Conservation (phyloP, 768 basidiomycete species). For the Russula virescens region DNA sequence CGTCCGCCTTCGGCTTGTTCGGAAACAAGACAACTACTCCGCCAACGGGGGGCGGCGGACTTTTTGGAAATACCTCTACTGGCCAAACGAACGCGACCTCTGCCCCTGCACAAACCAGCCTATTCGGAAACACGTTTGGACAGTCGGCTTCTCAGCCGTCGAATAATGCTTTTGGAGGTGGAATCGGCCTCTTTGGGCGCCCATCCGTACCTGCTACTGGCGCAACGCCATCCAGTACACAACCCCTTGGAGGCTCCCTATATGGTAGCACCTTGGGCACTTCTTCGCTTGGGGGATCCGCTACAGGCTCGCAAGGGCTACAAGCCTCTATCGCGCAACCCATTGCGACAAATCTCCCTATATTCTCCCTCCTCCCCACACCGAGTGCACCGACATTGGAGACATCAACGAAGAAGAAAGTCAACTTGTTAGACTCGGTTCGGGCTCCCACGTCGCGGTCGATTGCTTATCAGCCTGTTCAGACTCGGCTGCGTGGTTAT, state of each 20-base stretch:
- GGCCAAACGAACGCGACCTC: conserved; percentile 25
- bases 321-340: conserved; percentile 89
- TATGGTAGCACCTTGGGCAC: conserved; percentile 49
- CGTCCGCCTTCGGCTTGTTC: conserved; percentile 29
- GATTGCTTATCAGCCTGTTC: conserved; percentile 58
- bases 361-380: conserved; percentile 70
- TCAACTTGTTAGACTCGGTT: conserved; percentile 70
- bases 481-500: conserved; percentile 67
- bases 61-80: conserved; percentile 38
- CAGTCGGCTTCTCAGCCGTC: conserved; percentile 36
- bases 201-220: conserved; percentile 11
- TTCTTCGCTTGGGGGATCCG: conserved; percentile 42
- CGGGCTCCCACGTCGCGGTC: conserved; percentile 66
- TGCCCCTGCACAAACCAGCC: conserved; percentile 20
- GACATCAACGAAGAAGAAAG: conserved; percentile 64
- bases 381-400: conserved; percentile 60
- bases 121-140: conserved; percentile 41
- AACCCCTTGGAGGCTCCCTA: conserved; percentile 27
- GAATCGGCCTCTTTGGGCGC: conserved; percentile 28
- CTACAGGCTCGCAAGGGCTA: conserved; percentile 40
- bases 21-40: conserved; percentile 32
- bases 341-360: conserved; percentile 63
- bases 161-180: conserved; percentile 20
- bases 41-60: conserved; percentile 31
- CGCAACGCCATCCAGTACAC: neutral